Evolutionary conservation across 768 basidiomycete species (phyloP), one percentile per base, ranked within the genome.

Genomic region (Lentinula sp.): DNA sequence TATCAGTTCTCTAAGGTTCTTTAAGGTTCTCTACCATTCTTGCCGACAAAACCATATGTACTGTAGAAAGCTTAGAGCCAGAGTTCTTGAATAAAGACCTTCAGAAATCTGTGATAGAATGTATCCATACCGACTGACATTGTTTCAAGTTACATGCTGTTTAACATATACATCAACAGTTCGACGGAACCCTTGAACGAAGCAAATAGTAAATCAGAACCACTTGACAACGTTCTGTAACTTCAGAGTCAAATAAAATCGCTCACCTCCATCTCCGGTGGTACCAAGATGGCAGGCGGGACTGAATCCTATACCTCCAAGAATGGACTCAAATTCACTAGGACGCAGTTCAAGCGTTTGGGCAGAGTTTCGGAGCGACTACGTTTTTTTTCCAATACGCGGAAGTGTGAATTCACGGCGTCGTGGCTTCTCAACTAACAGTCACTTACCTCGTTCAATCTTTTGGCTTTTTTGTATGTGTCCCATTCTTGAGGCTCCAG

Each of bases 401-500:
- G 28, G 28, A 28, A 2, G 28, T 28, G 28, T 15, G 85, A 67
- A 6, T 43, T 15, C 45, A 57, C 8, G 54, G 4, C 45, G 33
- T 6, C 32, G 42, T 3, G 37, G 15, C 10, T 18, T 41, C 9
- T n/a, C n/a, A 45, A 59, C 9, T 42, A 32, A 23, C 56, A 68
- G 45, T 62, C 7, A 57, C 66, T 13, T 48, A 87, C 88, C 58
- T 81, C 73, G 66, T 85, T 77, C 83, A 87, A 85, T 12, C 88
- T 81, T 62, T 78, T 86, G 0, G 90, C 90, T 67, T 93, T 92
- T 12, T 77, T 79, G 66, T 97, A 97, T 0, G 88, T 86, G 4
- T 88, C 86, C 91, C 92, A 95, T 13, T 83, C 78, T 67, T 97
- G 94, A 0, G 91, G 87, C 68, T 97, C 94, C 2, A 97, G 75